Conservation (phyloP, 208 protist genomes). For the Dictyostelium gargantuum region DNA sequence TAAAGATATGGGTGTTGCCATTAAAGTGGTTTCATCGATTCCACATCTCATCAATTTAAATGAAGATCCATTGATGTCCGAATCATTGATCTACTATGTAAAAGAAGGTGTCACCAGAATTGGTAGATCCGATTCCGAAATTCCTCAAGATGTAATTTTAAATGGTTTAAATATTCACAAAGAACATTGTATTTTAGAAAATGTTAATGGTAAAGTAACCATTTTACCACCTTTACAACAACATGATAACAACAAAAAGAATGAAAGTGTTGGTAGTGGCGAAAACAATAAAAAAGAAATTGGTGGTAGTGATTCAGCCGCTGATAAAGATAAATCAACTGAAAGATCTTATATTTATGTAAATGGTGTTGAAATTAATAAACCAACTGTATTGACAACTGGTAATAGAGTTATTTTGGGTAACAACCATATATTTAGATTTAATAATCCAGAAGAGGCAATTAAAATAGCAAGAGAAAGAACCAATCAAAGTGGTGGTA, state of each 20-base stretch:
- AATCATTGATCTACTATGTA: conserved; percentile 73
- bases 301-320: no score
- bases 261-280: no score
- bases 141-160: conserved; percentile 66
- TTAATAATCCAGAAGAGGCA: conserved; percentile 72
- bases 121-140: conserved; percentile 56
- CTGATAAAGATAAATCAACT: not conserved
- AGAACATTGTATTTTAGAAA: conserved; percentile 73
- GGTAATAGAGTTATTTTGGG: conserved; percentile 79
- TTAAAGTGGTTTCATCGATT: conserved; percentile 57
- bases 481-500: not conserved
- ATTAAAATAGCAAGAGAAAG: conserved; percentile 52
- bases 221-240: not conserved
- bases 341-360: conserved; percentile 65
- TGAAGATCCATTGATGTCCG: conserved; percentile 79
- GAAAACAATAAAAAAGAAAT: not conserved
- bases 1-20: conserved; percentile 76
- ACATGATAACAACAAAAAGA: not conserved
- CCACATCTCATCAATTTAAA: conserved; percentile 81
- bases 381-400: conserved; percentile 24
- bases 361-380: conserved; percentile 75
- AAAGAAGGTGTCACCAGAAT: conserved; percentile 45
- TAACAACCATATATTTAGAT: conserved; percentile 81
- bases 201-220: conserved; percentile 48
- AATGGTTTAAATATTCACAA: conserved; percentile 65